Percentiles rank a stretch among this genome's conserved stretches.
Conservation (phyloP, 176 grass and related monocot genomes). For the maize (Zea mays) region DNA sequence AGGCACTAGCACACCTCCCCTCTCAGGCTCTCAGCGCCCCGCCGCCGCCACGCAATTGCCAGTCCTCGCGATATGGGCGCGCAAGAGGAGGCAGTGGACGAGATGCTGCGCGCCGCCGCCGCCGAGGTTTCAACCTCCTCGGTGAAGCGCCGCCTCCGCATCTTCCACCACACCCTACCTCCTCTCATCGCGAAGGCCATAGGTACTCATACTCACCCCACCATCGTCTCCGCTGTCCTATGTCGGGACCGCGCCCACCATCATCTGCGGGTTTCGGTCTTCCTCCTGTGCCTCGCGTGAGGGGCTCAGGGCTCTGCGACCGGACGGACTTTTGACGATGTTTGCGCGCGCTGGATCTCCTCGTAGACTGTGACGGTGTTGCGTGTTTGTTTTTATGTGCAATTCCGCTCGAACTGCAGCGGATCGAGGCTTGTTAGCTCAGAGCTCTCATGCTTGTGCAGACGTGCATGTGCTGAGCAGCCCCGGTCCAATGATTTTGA, state of each 20-base stretch:
- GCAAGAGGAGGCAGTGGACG: conserved; percentile 49
- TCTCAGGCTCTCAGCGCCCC: too few species aligned
- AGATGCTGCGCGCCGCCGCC: conserved; percentile 59
- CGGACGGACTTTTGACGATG: conserved; percentile 24
- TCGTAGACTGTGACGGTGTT: neutral
- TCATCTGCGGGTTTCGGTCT: neutral
- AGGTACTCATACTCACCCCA: conserved; percentile 18
- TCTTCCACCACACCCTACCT: conserved; percentile 65
- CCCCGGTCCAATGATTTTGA: too few species aligned
- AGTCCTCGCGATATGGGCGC: conserved; percentile 33
- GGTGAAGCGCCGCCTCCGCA: conserved; percentile 63
- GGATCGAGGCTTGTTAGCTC: conserved; percentile 35
- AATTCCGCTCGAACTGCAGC: conserved; percentile 10
- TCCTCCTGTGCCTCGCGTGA: neutral
- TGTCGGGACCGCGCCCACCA: neutral
- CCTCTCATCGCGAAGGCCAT: conserved; percentile 44
- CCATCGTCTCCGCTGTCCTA: neutral
- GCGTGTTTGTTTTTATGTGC: neutral
- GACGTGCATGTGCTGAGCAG: conserved; percentile 8
- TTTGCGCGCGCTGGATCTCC: conserved; percentile 25
- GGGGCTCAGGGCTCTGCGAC: conserved; percentile 18
- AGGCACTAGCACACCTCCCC: too few species aligned
- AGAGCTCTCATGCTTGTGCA: neutral
- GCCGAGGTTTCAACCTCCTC: conserved; percentile 74
- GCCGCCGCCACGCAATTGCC: conserved; percentile 6